A percentile compares a stretch with the other conserved stretches of the same genome.
These are phyloP conservation scores for Novymonas esmeraldas DNA, from an alignment of 208 protist genomes.

Conservation along the genomic window DNA sequence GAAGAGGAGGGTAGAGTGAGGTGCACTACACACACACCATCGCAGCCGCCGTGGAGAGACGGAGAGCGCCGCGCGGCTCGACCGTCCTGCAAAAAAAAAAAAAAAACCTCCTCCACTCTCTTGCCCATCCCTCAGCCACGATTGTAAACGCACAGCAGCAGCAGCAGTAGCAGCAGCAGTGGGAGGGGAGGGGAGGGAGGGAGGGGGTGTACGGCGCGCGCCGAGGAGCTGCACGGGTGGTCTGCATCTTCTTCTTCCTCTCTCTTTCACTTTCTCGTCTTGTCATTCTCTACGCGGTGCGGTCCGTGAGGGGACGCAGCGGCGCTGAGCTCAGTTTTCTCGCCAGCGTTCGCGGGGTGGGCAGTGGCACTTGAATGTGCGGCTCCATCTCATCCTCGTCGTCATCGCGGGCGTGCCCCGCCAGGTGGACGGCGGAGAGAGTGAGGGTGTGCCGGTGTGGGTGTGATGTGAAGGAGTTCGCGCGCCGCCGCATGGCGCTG, in stretches of 20 bases:
- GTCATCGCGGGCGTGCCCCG: not conserved
- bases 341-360: slow-evolving; percentile 3
- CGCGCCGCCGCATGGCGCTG: too few relatives aligned
- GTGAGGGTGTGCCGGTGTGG: not conserved
- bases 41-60: too few relatives aligned
- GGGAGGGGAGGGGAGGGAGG: not conserved
- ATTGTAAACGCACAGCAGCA: too few relatives aligned
- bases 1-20: too few relatives aligned
- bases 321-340: not conserved
- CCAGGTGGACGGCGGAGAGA: too few relatives aligned
- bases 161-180: too few relatives aligned
- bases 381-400: slow-evolving; percentile 15
- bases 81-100: too few relatives aligned
- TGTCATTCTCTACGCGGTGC: not conserved
- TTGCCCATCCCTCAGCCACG: too few relatives aligned
- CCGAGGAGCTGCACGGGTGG: too few relatives aligned
- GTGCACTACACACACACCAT: too few relatives aligned
- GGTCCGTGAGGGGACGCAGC: not conserved
- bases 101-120: too few relatives aligned
- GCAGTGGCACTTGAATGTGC: slow-evolving; percentile 12
- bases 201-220: not conserved
- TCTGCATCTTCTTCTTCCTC: not conserved
- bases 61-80: too few relatives aligned
- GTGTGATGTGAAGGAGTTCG: not conserved
- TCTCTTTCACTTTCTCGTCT: not conserved